Conservation (phyloP, 306 rosid genomes). For the Quercus mongolica region DNA sequence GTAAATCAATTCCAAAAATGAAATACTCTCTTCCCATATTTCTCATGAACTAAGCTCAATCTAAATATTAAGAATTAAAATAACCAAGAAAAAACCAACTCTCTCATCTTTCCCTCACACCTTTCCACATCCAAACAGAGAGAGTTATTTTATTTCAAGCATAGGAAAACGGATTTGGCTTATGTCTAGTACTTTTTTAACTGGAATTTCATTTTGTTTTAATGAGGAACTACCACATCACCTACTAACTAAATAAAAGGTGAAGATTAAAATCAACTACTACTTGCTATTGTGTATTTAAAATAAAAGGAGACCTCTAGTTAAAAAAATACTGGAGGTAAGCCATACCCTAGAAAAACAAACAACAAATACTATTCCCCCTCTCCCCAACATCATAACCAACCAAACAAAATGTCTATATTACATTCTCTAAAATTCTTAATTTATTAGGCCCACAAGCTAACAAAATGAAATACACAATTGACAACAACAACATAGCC, state of each 20-base stretch:
- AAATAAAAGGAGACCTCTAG: too few relatives aligned
- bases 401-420: not conserved
- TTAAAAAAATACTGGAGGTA: too few relatives aligned
- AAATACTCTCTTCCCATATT: not conserved
- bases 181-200: too few relatives aligned
- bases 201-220: too few relatives aligned
- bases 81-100: not conserved
- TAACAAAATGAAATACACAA: not conserved
- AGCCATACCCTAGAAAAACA: too few relatives aligned
- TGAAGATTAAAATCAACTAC: too few relatives aligned
- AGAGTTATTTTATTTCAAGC: not conserved
- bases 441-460: not conserved
- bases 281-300: too few relatives aligned
- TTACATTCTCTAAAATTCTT: not conserved
- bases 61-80: not conserved
- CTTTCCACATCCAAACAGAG: not conserved
- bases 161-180: too few relatives aligned
- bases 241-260: too few relatives aligned
- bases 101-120: not conserved
- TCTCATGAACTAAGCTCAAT: not conserved
- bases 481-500: not conserved
- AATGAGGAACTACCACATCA: too few relatives aligned
- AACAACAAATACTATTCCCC: too few relatives aligned
- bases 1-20: not conserved
- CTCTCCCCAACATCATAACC: too few relatives aligned